These are phyloP conservation scores for Podosphaera aphanis DNA, from an alignment of 2,329 filamentous ascomycete species.

Conservation along the genomic window DNA sequence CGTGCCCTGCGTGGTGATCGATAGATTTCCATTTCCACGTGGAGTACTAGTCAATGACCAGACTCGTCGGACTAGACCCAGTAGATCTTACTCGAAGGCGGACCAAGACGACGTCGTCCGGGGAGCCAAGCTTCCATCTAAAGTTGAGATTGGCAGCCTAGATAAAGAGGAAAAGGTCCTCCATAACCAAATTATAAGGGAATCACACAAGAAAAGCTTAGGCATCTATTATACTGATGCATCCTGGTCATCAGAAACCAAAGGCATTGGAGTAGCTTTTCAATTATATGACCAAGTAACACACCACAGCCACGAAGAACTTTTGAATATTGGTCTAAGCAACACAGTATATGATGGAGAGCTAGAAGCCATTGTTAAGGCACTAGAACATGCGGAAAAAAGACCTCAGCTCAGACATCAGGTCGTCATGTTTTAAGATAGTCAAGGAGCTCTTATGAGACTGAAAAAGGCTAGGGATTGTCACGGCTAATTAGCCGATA, in stretches of 20 bases:
- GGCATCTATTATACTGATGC: not conserved
- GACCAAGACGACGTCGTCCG: no score
- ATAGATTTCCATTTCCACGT: no score
- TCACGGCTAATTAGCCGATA: no score
- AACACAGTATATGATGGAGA: not conserved
- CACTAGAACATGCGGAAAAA: not conserved
- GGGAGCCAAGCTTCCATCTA: not conserved
- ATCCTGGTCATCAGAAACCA: not conserved
- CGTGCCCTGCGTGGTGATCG: no score
- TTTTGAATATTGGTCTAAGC: not conserved
- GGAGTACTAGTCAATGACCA: no score
- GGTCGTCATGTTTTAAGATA: not conserved
- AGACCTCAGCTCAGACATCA: not conserved
- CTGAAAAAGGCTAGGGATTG: no score
- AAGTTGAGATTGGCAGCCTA: not conserved
- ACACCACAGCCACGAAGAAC: not conserved
- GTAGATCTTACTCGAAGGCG: no score
- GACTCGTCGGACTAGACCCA: no score
- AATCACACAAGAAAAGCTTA: not conserved
- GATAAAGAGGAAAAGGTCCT: not conserved
- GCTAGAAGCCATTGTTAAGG: not conserved
- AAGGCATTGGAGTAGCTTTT: not conserved
- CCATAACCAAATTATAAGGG: not conserved
- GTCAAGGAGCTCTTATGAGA: not conserved
- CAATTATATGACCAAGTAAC: not conserved